A percentile compares a stretch with the other conserved stretches of the same genome.
phyloP scores from a whole-genome alignment of 257 asterid species.

The Buddleja alternifolia region DNA sequence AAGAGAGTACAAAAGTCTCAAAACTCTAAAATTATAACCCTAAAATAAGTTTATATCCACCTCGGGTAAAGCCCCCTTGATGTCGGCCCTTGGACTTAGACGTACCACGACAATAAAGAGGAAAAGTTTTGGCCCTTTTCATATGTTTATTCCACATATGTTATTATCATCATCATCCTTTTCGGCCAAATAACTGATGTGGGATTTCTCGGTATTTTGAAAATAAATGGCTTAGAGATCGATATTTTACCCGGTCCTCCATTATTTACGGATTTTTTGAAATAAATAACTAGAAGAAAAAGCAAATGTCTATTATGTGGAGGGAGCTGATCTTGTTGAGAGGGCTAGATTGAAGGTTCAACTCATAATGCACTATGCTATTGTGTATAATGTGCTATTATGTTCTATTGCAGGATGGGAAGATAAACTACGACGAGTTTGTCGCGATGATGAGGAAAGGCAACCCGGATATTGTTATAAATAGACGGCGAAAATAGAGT shows the following conservation, averaged over 20 bases:
- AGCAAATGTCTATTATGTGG: neutral
- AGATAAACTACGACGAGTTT: conserved; percentile 86
- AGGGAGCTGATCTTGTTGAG: neutral
- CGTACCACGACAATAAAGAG: too few species aligned
- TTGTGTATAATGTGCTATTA: conserved; percentile 10
- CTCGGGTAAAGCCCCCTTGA: too few species aligned
- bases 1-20: too few species aligned
- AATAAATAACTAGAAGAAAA: neutral
- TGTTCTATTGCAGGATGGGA: conserved; percentile 69
- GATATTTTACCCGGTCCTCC: neutral
- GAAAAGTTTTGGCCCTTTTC: neutral
- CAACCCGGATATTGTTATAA: conserved; percentile 59
- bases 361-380: too few species aligned
- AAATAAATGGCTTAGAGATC: too few species aligned
- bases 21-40: too few species aligned
- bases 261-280: neutral
- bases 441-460: conserved; percentile 92
- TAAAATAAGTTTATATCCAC: too few species aligned
- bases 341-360: neutral
- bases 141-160: neutral
- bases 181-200: too few species aligned
- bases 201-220: too few species aligned
- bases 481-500: conserved; percentile 65
- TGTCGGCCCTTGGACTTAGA: too few species aligned
- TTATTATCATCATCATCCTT: too few species aligned